Evolutionary conservation across 257 asterid genomes (phyloP).

Genomic region (Forsythia suspensa): DNA sequence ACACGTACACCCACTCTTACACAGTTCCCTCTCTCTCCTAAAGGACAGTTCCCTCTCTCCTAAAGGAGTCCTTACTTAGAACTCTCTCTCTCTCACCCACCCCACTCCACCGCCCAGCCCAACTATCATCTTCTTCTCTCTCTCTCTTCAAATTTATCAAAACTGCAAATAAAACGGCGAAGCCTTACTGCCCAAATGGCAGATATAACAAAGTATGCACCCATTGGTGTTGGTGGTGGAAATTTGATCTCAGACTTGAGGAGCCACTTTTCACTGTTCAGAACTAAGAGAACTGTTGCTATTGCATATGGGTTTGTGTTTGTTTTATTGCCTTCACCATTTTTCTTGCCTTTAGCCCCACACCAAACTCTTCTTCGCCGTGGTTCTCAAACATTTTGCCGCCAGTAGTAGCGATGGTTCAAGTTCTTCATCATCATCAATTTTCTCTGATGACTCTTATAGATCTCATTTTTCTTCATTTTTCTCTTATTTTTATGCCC

Average conservation of each 20-base stretch:
- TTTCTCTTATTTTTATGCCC: constrained; percentile 35
- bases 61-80: not conserved
- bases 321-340: constrained; percentile 61
- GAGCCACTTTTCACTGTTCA: constrained; percentile 43
- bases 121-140: too few relatives aligned
- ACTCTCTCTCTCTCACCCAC: too few relatives aligned
- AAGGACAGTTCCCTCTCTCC: too few relatives aligned
- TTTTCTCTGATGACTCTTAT: constrained; percentile 10
- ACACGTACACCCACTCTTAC: too few relatives aligned
- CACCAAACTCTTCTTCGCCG: constrained; percentile 65
- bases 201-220: constrained; percentile 55
- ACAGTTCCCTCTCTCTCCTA: too few relatives aligned
- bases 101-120: too few relatives aligned
- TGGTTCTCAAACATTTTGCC: constrained; percentile 46
- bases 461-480: constrained; percentile 61
- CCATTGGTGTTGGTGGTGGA: constrained; percentile 53
- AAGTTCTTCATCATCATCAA: constrained; percentile 21
- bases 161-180: too few relatives aligned
- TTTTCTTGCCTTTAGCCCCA: constrained; percentile 73
- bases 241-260: constrained; percentile 52
- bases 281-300: constrained; percentile 38
- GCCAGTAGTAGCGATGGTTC: not conserved
- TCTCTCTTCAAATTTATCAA: too few relatives aligned
- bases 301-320: constrained; percentile 52
- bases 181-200: constrained; percentile 42